phyloP scores from a whole-genome alignment of 2,329 filamentous ascomycete species.

The Ascochyta viciae-villosae region DNA sequence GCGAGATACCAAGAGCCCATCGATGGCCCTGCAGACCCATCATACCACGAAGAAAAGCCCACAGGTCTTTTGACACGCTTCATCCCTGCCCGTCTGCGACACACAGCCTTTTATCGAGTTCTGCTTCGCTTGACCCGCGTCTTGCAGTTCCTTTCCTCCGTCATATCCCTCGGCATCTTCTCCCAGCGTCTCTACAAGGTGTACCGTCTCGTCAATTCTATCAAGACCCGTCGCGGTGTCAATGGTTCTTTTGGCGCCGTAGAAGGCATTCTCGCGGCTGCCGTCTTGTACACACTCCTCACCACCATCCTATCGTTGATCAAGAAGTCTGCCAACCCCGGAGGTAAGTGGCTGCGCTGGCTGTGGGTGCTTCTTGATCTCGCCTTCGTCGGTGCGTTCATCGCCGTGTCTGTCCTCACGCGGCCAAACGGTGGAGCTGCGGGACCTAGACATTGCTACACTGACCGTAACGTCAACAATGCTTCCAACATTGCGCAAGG shows the following conservation, averaged over 20 bases:
- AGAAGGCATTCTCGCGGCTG: constrained; percentile 56
- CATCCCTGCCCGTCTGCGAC: constrained; percentile 34
- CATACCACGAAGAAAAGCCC: constrained; percentile 23
- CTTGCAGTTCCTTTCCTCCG: constrained; percentile 55
- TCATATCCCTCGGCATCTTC: constrained; percentile 55
- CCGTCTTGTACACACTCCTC: constrained; percentile 53
- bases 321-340: constrained; percentile 41
- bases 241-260: constrained; percentile 49
- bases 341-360: constrained; percentile 47
- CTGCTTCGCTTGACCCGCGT: constrained; percentile 50
- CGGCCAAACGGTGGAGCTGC: constrained; percentile 45
- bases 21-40: constrained; percentile 20
- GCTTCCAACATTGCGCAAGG: constrained; percentile 19
- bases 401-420: constrained; percentile 53
- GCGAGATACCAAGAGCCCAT: constrained; percentile 17
- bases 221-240: constrained; percentile 39
- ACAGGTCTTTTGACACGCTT: constrained; percentile 43
- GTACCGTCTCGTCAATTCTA: constrained; percentile 47
- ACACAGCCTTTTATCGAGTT: constrained; percentile 30
- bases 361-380: constrained; percentile 51
- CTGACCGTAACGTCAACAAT: constrained; percentile 10
- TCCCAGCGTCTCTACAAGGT: constrained; percentile 52
- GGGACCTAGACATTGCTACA: constrained; percentile 46
- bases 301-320: constrained; percentile 45
- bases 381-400: constrained; percentile 51